Percentiles rank a stretch among this genome's conserved stretches.
phyloP scores from a whole-genome alignment of 2,329 filamentous ascomycete genomes.

The Didymella sp. region DNA sequence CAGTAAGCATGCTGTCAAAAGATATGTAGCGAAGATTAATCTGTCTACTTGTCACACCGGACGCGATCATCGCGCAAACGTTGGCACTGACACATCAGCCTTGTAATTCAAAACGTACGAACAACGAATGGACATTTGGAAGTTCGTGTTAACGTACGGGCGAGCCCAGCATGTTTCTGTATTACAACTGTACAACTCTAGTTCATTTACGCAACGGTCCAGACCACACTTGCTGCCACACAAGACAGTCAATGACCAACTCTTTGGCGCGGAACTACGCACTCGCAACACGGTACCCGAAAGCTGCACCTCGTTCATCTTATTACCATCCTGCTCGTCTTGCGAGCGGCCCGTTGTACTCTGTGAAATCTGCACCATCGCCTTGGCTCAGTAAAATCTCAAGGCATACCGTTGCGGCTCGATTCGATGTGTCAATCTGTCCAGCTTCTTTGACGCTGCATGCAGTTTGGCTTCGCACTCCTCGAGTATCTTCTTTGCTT shows the following conservation, averaged over 20 bases:
- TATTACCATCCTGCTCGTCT: not conserved
- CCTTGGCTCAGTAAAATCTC: not conserved
- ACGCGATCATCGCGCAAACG: too few species aligned
- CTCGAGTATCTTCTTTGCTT: slow-evolving; percentile 4
- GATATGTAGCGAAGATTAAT: not conserved
- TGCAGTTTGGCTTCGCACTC: slow-evolving; percentile 10
- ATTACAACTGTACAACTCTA: not conserved
- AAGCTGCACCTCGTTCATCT: not conserved
- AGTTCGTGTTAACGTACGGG: not conserved
- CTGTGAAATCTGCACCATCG: not conserved
- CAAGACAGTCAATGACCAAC: not conserved
- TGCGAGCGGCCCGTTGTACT: not conserved
- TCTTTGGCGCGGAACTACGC: not conserved
- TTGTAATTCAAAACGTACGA: not conserved
- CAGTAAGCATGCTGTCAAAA: not conserved
- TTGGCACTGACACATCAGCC: not conserved
- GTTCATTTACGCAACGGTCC: not conserved
- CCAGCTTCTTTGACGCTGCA: not conserved
- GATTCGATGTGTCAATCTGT: not conserved
- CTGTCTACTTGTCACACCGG: not conserved
- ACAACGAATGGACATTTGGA: not conserved
- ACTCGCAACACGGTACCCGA: not conserved
- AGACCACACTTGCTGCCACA: not conserved
- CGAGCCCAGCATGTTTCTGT: not conserved
- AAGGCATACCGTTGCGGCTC: not conserved